Percentiles rank a stretch among this genome's conserved stretches.
Evolutionary conservation across 208 protist genomes (phyloP).

Genomic region (Acanthamoeba triangularis): DNA sequence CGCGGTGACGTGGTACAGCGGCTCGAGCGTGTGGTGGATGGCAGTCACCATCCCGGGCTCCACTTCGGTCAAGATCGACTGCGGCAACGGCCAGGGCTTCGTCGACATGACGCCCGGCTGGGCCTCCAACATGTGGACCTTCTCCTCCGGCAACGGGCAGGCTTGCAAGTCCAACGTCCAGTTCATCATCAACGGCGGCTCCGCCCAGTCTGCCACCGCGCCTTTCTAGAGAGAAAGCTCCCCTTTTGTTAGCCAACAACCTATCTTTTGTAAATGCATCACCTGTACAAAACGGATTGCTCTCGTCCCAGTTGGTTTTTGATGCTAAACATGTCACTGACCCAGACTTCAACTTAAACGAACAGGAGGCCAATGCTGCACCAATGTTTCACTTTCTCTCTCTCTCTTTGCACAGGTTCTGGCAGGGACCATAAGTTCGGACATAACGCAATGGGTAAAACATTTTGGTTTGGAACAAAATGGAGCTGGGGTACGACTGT

Average conservation of each 20-base stretch:
- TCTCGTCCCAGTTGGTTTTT: too few species aligned
- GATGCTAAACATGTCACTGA: too few species aligned
- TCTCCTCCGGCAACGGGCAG: constrained; percentile 41
- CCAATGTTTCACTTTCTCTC: too few species aligned
- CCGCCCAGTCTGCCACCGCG: background rate
- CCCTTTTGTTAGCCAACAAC: background rate
- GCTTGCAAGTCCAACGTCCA: constrained; percentile 16
- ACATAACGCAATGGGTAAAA: too few species aligned
- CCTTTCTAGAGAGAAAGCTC: constrained; percentile 18
- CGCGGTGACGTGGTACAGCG: constrained; percentile 45
- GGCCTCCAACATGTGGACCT: constrained; percentile 66
- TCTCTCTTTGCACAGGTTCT: too few species aligned
- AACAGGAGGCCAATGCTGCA: too few species aligned
- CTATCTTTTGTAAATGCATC: background rate
- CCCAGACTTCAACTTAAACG: too few species aligned
- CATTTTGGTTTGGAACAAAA: too few species aligned
- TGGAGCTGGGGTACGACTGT: too few species aligned
- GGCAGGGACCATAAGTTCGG: too few species aligned
- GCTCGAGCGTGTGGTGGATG: constrained; percentile 56
- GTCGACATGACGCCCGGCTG: constrained; percentile 43
- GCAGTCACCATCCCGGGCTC: constrained; percentile 69
- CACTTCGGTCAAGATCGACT: constrained; percentile 60
- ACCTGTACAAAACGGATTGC: too few species aligned
- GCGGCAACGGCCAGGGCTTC: constrained; percentile 67
- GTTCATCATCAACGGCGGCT: constrained; percentile 58